These are phyloP conservation scores for Alternaria gansuensis DNA, from an alignment of 2,329 filamentous ascomycete species.

Conservation along the genomic window DNA sequence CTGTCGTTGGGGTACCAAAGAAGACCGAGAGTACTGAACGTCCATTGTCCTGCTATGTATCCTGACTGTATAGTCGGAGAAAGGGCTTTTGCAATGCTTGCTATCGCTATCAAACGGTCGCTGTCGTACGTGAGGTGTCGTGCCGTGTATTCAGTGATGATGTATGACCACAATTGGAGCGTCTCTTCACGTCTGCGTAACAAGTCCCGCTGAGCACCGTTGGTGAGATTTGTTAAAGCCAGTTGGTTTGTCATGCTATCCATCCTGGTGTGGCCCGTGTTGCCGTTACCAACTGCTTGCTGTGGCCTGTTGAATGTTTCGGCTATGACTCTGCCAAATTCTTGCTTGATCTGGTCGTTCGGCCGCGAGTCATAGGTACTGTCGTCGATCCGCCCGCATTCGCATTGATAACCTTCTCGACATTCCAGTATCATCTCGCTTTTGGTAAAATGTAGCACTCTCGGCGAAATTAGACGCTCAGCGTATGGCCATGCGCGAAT, in stretches of 20 bases:
- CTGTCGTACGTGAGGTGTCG: slow-evolving; percentile 45
- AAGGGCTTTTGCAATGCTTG: slow-evolving; percentile 44
- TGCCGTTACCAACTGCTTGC: slow-evolving; percentile 19
- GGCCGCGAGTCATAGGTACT: slow-evolving; percentile 42
- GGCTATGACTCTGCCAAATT: slow-evolving; percentile 39
- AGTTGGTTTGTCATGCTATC: slow-evolving; percentile 45
- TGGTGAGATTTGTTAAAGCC: slow-evolving; percentile 39
- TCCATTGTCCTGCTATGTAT: slow-evolving; percentile 52
- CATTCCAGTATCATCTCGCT: slow-evolving; percentile 52
- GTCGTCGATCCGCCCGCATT: slow-evolving; percentile 49
- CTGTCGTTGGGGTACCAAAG: slow-evolving; percentile 50
- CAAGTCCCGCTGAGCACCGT: slow-evolving; percentile 27
- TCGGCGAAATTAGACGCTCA: slow-evolving; percentile 45
- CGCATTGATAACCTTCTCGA: slow-evolving; percentile 48
- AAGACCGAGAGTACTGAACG: slow-evolving; percentile 46
- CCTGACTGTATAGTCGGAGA: slow-evolving; percentile 39
- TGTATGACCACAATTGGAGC: slow-evolving; percentile 48
- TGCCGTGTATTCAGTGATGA: slow-evolving; percentile 50
- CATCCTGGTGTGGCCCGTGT: slow-evolving; percentile 28
- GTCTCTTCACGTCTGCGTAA: slow-evolving; percentile 39
- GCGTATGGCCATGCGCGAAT: slow-evolving; percentile 48
- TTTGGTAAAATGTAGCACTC: slow-evolving; percentile 47
- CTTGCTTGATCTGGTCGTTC: slow-evolving; percentile 49
- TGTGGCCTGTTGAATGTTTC: slow-evolving; percentile 27
- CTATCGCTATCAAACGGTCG: slow-evolving; percentile 46